A percentile compares a stretch with the other conserved stretches of the same genome.
These are phyloP conservation scores for Colletotrichum sansevieriae DNA, from an alignment of 2,329 filamentous ascomycete genomes.

Conservation along the genomic window DNA sequence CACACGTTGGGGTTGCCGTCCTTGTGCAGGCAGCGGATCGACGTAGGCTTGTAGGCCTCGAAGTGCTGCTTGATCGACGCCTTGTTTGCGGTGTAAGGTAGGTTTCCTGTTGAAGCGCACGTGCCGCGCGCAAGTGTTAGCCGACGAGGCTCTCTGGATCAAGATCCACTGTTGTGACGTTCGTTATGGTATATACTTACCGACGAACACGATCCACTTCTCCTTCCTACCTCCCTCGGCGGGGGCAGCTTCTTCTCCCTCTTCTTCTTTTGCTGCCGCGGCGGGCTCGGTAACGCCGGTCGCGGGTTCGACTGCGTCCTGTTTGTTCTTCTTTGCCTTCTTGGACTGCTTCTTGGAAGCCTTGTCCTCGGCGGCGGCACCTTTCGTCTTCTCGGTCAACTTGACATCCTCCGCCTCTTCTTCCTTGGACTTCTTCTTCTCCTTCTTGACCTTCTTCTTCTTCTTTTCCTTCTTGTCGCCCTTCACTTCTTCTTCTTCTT, in stretches of 20 bases:
- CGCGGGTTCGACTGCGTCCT: constrained; percentile 32
- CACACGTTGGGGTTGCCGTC: constrained; percentile 72
- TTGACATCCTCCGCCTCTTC: constrained; percentile 51
- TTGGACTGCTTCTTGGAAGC: constrained; percentile 45
- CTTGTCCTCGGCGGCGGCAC: constrained; percentile 43
- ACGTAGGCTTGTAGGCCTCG: constrained; percentile 76
- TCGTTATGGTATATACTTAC: constrained; percentile 50
- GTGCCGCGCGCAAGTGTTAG: constrained; percentile 49
- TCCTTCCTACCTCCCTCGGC: constrained; percentile 54
- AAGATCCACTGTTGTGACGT: neutral
- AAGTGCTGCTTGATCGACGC: constrained; percentile 82
- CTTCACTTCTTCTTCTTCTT: constrained; percentile 46
- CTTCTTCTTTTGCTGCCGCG: constrained; percentile 24
- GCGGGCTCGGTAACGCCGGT: constrained; percentile 41
- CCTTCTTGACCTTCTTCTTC: constrained; percentile 46
- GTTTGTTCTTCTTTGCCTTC: constrained; percentile 54
- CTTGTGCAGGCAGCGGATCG: constrained; percentile 80
- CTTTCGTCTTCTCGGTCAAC: constrained; percentile 49
- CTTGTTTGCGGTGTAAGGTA: constrained; percentile 85
- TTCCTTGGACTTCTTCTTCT: constrained; percentile 43
- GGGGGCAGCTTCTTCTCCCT: constrained; percentile 16
- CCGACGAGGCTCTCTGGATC: constrained; percentile 11
- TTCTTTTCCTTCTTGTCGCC: constrained; percentile 44
- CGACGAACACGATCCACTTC: constrained; percentile 84
- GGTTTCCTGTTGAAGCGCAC: constrained; percentile 71